phyloP scores from a whole-genome alignment of 495 filamentous ascomycete species.

The Thermochaetoides thermophila region DNA sequence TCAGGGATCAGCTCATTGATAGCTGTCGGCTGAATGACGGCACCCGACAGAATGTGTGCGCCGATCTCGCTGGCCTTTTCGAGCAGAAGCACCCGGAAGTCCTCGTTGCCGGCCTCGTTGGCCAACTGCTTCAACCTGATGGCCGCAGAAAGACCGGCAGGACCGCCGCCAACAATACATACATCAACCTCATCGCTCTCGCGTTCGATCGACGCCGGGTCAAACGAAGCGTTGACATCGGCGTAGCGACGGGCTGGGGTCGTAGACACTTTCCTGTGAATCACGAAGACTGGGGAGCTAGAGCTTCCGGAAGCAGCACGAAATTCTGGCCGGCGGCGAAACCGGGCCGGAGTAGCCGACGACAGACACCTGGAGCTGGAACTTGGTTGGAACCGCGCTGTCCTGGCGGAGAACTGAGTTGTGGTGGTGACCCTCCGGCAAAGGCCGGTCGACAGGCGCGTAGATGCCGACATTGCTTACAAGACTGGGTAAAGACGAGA shows the following conservation, averaged over 20 bases:
- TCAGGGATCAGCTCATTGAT: slow-evolving; percentile 85
- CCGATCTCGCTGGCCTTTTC: slow-evolving; percentile 95
- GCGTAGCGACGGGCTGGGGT: slow-evolving; percentile 36
- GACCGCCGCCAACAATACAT: slow-evolving; percentile 90
- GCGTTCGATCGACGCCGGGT: slow-evolving; percentile 59
- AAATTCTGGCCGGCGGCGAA: slow-evolving; percentile 1
- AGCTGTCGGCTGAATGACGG: slow-evolving; percentile 82
- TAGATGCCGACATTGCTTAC: slow-evolving; percentile 16
- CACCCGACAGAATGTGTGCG: slow-evolving; percentile 89
- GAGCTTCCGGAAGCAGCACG: not conserved
- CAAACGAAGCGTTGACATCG: slow-evolving; percentile 45
- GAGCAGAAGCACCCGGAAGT: slow-evolving; percentile 80
- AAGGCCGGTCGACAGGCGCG: slow-evolving; percentile 16
- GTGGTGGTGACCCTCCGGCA: slow-evolving; percentile 15
- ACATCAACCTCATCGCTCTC: slow-evolving; percentile 92
- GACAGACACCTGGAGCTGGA: slow-evolving; percentile 11
- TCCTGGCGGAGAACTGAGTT: slow-evolving; percentile 1
- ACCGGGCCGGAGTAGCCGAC: slow-evolving; percentile 4
- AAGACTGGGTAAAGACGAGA: no score
- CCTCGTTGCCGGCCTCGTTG: slow-evolving; percentile 89
- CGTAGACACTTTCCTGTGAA: slow-evolving; percentile 12
- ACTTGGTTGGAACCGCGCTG: slow-evolving; percentile 3
- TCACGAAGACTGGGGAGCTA: not conserved
- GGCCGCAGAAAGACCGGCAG: slow-evolving; percentile 80
- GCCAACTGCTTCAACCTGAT: slow-evolving; percentile 93